phyloP scores from a whole-genome alignment of 225 moss, liverwort and hornwort species.

The Physcomitrium patens region DNA sequence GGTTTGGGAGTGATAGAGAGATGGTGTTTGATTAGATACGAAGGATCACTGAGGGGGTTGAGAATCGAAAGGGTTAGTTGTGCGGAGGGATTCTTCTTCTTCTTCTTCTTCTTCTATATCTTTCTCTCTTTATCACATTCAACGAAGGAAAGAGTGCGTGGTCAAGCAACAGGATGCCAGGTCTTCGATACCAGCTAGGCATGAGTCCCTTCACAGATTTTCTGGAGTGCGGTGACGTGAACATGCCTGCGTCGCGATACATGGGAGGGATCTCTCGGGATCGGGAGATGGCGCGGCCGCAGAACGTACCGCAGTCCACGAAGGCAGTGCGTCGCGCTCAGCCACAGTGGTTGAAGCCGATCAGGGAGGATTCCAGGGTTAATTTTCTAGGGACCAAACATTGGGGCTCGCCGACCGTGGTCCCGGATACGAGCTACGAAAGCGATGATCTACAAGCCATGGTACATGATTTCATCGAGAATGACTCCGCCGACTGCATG shows the following conservation, averaged over 20 bases:
- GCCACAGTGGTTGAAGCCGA: conserved; percentile 28
- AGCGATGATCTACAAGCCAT: conserved; percentile 88
- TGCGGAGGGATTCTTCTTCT: not conserved
- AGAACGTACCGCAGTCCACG: not conserved
- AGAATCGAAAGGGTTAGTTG: not conserved
- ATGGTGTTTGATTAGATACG: not conserved
- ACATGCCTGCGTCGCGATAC: not conserved
- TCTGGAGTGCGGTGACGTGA: not conserved
- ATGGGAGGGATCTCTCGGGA: conserved; percentile 12
- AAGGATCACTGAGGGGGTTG: not conserved
- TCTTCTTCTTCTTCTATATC: no score
- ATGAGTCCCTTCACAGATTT: not conserved
- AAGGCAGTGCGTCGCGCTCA: conserved; percentile 15
- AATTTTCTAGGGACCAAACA: conserved; percentile 22
- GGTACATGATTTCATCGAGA: conserved; percentile 91
- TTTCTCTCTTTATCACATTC: no score
- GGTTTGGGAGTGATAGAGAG: not conserved
- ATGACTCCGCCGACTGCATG: conserved; percentile 54
- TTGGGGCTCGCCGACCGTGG: conserved; percentile 6
- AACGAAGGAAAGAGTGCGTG: no score
- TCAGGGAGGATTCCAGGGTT: conserved; percentile 26
- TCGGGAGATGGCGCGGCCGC: conserved; percentile 4
- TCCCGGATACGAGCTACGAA: conserved; percentile 47
- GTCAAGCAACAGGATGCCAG: conserved; percentile 5
- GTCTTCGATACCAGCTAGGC: conserved; percentile 3